phyloP scores from a whole-genome alignment of 2,329 filamentous ascomycete species.

The Cladobotryum protrusum region DNA sequence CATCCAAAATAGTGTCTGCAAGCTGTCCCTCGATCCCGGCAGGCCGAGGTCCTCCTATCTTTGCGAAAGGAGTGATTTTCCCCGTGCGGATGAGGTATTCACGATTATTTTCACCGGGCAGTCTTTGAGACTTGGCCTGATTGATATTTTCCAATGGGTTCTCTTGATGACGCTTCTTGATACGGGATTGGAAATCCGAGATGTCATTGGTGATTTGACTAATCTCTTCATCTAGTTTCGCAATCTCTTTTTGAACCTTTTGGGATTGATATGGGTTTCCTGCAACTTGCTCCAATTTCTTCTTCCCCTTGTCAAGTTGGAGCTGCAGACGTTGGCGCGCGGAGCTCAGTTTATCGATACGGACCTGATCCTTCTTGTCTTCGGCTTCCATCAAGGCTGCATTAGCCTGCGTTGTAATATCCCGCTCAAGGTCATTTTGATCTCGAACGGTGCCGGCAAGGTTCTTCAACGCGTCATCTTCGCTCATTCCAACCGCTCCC shows the following conservation, averaged over 20 bases:
- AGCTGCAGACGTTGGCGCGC: slow-evolving; percentile 53
- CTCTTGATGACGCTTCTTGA: slow-evolving; percentile 65
- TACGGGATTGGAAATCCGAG: slow-evolving; percentile 71
- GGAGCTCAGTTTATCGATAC: slow-evolving; percentile 53
- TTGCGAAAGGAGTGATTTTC: slow-evolving; percentile 94
- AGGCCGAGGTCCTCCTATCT: slow-evolving; percentile 59
- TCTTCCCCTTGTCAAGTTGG: slow-evolving; percentile 54
- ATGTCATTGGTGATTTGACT: slow-evolving; percentile 64
- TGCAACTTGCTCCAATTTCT: slow-evolving; percentile 38
- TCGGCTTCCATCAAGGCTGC: slow-evolving; percentile 55
- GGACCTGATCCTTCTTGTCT: slow-evolving; percentile 56
- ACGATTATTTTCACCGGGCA: slow-evolving; percentile 75
- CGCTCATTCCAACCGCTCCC: slow-evolving; percentile 37
- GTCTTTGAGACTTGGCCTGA: slow-evolving; percentile 47
- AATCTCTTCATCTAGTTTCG: slow-evolving; percentile 59
- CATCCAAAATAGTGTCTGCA: slow-evolving; percentile 72
- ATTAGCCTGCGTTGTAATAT: slow-evolving; percentile 64
- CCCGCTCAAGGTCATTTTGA: slow-evolving; percentile 84
- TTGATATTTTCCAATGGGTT: slow-evolving; percentile 36
- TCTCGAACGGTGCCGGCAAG: slow-evolving; percentile 68
- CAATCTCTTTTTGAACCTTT: slow-evolving; percentile 59
- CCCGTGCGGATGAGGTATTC: slow-evolving; percentile 92
- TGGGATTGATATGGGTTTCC: slow-evolving; percentile 45
- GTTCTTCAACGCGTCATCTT: slow-evolving; percentile 53
- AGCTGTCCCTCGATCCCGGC: slow-evolving; percentile 61